Base-by-base conservation (phyloP, 345 rosid species). In the Melaleuca quinquenervia region DNA sequence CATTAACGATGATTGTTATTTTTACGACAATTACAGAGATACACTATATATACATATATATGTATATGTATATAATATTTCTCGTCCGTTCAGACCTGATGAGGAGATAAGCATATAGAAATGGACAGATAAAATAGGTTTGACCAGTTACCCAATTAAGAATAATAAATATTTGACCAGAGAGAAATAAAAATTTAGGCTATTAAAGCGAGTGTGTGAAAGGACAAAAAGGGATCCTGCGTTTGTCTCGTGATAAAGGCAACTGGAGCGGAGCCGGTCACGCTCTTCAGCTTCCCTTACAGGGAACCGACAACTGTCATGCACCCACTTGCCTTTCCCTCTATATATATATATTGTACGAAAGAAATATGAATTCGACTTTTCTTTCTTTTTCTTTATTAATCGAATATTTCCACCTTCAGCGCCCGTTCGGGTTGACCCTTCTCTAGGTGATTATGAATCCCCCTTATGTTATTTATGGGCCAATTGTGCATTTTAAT, bases 231-330 rank as follows among this genome's bases (percentile, higher is more conserved):
- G 82, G 85, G 70, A 58, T 84, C 45, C 45, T 16, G 52, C 44
- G 50, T 52, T 75, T 60, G 91, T 87, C 89, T 36, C 89, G 86
- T 89, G 89, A 86, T 5, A 88, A 54, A 86, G 87, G 86, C 85
- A 8, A 50, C 76, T 29, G 32, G 58, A 41, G 82, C 88, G 82
- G 80, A 54, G 85, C 86, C 84, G 83, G 75, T 80, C 88, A 86
- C 85, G 82, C 85, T 83, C 48, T 87, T 15, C 13, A 10, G 55
- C 87, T 84, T 50, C 74, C 58, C 83, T 21, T 50, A 10, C 86
- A 29, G 15, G 32, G 84, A 85, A 62, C 87, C 53, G 87, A 87
- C 90, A 89, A 75, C 89, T 86, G 85, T 89, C 84, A 29, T 48
- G 36, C 83, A 48, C 29, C 87, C 85, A 82, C 85, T 82, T 82